Percentiles rank a stretch among this genome's conserved stretches.
Conservation (phyloP, 306 rosid genomes). For the Acacia melanoxylon region DNA sequence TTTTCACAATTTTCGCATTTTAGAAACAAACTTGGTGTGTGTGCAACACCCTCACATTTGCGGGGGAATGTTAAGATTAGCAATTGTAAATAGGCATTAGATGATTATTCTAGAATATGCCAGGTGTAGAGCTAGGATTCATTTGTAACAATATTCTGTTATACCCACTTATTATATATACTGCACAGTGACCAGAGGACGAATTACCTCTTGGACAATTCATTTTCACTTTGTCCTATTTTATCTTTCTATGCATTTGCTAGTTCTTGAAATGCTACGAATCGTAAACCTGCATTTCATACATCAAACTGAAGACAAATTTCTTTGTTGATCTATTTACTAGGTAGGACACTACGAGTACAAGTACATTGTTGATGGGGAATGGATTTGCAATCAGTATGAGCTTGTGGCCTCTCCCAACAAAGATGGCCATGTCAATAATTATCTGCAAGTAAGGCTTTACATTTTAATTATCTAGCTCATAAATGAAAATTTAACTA, state of each 20-base stretch:
- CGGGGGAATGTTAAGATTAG: too few relatives aligned
- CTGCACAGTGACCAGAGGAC: too few relatives aligned
- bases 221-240: too few relatives aligned
- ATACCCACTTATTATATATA: too few relatives aligned
- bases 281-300: neutral
- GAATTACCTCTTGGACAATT: too few relatives aligned
- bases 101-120: too few relatives aligned
- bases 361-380: constrained; percentile 86
- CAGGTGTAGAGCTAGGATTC: too few relatives aligned
- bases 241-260: neutral
- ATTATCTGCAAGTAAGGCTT: constrained; percentile 67
- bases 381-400: constrained; percentile 58
- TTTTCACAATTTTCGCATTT: too few relatives aligned
- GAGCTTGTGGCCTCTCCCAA: constrained; percentile 63
- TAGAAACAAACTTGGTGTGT: too few relatives aligned
- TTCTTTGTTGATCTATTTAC: constrained; percentile 27
- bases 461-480: constrained; percentile 1
- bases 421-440: constrained; percentile 88
- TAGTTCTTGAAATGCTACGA: neutral
- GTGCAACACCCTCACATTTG: too few relatives aligned
- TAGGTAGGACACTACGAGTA: constrained; percentile 97
- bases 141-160: too few relatives aligned
- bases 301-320: constrained; percentile 7
- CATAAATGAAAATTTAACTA: neutral
- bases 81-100: too few relatives aligned